These are phyloP conservation scores for Camellia japonica DNA, from an alignment of 148 eudicot species.

Conservation along the genomic window DNA sequence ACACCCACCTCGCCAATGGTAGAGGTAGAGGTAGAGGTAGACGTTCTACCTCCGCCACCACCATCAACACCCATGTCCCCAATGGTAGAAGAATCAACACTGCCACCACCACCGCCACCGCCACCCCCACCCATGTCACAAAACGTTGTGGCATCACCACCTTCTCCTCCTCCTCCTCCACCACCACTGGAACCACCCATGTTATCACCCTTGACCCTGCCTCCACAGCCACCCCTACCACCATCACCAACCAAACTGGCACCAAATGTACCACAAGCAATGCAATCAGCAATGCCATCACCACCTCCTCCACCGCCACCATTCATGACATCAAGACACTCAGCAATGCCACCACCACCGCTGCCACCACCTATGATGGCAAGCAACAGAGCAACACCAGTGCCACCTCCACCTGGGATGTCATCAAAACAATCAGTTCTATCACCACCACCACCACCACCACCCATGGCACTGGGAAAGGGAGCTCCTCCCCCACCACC, in stretches of 20 bases:
- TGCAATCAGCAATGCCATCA: not conserved
- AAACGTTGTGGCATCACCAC: conserved; percentile 8
- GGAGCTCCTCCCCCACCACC: conserved; percentile 71
- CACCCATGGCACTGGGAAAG: conserved; percentile 39
- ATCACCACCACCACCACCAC: conserved; percentile 42
- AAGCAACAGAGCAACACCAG: conserved; percentile 13
- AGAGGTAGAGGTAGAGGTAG: not conserved
- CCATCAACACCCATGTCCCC: conserved; percentile 5
- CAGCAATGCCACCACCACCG: conserved; percentile 17
- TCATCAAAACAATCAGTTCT: conserved; percentile 29
- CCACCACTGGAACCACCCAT: conserved; percentile 13
- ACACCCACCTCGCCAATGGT: conserved; percentile 10
- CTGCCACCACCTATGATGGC: conserved; percentile 43
- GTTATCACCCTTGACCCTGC: not conserved
- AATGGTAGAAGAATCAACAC: conserved; percentile 18
- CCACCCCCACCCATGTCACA: conserved; percentile 8
- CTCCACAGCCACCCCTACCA: conserved; percentile 19
- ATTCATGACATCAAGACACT: not conserved
- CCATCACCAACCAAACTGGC: conserved; percentile 15
- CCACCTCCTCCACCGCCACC: conserved; percentile 26
- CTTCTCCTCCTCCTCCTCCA: conserved; percentile 11
- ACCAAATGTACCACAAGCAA: conserved; percentile 7
- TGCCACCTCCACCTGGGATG: conserved; percentile 47
- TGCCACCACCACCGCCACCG: conserved; percentile 13
- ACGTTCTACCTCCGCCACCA: not conserved